Evolutionary conservation across 2,329 filamentous ascomycete species (phyloP).

Genomic region (Diplodia seriata): DNA sequence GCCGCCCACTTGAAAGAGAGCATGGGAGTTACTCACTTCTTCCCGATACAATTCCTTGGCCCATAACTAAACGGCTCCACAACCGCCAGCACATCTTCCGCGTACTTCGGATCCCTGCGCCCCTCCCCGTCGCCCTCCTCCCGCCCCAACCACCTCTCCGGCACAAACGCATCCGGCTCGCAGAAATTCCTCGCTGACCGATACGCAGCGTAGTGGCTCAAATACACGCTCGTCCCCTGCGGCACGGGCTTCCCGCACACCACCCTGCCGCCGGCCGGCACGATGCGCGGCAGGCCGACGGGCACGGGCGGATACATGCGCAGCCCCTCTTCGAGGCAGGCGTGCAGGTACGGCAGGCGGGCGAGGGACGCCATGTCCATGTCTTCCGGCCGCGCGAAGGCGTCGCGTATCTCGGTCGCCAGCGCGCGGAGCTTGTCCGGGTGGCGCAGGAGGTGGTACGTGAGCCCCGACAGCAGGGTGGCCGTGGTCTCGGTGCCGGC

Average conservation of each 20-base stretch:
- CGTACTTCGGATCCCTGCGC: conserved; percentile 33
- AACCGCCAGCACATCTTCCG: conserved; percentile 43
- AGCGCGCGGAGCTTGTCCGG: conserved; percentile 40
- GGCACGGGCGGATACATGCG: conserved; percentile 53
- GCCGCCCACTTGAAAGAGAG: no score
- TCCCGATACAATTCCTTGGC: conserved; percentile 48
- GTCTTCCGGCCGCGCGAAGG: conserved; percentile 41
- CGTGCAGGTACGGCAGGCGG: conserved; percentile 47
- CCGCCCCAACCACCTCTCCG: conserved; percentile 51
- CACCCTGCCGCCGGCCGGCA: conserved; percentile 46
- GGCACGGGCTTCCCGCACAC: conserved; percentile 49
- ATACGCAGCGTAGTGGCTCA: conserved; percentile 33
- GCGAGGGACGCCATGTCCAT: conserved; percentile 45
- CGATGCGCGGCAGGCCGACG: conserved; percentile 44
- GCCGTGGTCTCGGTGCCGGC: conserved; percentile 57
- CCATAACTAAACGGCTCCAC: conserved; percentile 56
- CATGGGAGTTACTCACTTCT: no score
- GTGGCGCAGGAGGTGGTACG: conserved; percentile 44
- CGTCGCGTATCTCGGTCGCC: conserved; percentile 40
- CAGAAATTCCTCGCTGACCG: conserved; percentile 43
- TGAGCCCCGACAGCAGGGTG: conserved; percentile 49
- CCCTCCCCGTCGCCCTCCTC: conserved; percentile 7
- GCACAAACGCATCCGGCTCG: conserved; percentile 46
- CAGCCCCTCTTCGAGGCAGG: conserved; percentile 52
- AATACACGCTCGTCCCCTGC: conserved; percentile 34